These are phyloP conservation scores for Irpex sp. DNA, from an alignment of 1,284 basidiomycete species.

Conservation along the genomic window DNA sequence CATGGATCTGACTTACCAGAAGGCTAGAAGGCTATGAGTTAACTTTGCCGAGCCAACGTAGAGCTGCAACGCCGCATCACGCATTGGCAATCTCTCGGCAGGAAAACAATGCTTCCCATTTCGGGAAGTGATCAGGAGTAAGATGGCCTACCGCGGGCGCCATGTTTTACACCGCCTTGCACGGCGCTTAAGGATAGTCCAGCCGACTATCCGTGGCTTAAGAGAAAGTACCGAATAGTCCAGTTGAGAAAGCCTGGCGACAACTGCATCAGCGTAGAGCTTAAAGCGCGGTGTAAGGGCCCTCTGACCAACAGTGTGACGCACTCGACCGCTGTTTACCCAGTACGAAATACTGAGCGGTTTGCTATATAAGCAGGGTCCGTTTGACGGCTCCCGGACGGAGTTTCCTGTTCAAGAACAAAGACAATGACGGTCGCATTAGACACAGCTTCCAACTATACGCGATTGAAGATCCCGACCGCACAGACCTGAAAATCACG, in stretches of 20 bases:
- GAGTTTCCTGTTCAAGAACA: not conserved
- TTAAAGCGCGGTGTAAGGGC: not conserved
- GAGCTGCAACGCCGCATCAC: not conserved
- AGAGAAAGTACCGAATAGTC: not conserved
- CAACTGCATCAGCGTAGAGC: not conserved
- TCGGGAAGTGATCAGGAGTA: not conserved
- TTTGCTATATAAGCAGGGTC: not conserved
- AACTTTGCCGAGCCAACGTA: not conserved
- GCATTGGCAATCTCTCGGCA: not conserved
- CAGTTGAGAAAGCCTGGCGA: not conserved
- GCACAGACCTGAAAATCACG: not conserved
- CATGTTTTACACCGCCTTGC: not conserved
- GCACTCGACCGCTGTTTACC: not conserved
- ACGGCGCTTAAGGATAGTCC: not conserved
- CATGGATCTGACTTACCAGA: too few species aligned
- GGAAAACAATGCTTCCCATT: not conserved
- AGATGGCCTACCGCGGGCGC: not conserved
- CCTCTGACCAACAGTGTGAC: not conserved
- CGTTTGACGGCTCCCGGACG: not conserved
- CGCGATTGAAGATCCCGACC: not conserved
- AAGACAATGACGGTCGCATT: not conserved
- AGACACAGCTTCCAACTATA: not conserved
- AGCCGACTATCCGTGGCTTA: not conserved
- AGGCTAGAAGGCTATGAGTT: not conserved
- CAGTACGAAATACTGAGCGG: not conserved